Evolutionary conservation across 2,329 filamentous ascomycete species (phyloP).

Genomic region (Clonostachys solani): DNA sequence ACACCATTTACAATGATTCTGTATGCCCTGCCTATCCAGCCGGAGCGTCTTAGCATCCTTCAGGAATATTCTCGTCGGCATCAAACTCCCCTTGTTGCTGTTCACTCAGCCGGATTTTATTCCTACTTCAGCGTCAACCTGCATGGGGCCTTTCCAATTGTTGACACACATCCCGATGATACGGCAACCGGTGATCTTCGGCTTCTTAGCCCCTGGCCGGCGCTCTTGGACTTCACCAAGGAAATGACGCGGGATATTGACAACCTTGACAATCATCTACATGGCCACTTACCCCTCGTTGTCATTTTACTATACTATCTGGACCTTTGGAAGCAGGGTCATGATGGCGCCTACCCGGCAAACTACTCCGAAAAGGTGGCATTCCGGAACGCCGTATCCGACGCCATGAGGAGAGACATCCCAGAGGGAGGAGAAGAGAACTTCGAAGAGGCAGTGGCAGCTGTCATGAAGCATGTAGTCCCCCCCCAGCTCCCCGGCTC

Average conservation of each 20-base stretch:
- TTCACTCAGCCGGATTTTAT: conserved; percentile 91
- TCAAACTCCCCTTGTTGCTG: conserved; percentile 71
- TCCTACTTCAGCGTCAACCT: conserved; percentile 80
- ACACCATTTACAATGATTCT: conserved; percentile 47
- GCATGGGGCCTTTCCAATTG: conserved; percentile 79
- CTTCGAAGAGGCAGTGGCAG: conserved; percentile 85
- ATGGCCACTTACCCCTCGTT: conserved; percentile 89
- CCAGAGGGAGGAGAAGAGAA: conserved; percentile 92
- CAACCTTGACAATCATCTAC: conserved; percentile 69
- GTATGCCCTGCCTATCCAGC: conserved; percentile 45
- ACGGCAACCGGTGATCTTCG: conserved; percentile 82
- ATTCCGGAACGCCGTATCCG: conserved; percentile 69
- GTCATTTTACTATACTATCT: conserved; percentile 80
- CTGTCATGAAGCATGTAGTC: conserved; percentile 84
- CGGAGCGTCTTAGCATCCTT: conserved; percentile 37
- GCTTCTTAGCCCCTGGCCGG: conserved; percentile 80
- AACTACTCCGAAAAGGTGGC: conserved; percentile 82
- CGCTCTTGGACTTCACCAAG: conserved; percentile 63
- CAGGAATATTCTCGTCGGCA: conserved; percentile 45
- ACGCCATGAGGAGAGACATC: conserved; percentile 64
- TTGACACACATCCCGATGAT: conserved; percentile 92
- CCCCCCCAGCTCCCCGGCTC: conserved; percentile 62
- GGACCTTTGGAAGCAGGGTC: conserved; percentile 69
- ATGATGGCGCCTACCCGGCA: conserved; percentile 64
- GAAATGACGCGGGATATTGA: conserved; percentile 68